These are phyloP conservation scores for Marchantia polymorpha DNA, from an alignment of 225 moss, liverwort and hornwort genomes.

Conservation along the genomic window DNA sequence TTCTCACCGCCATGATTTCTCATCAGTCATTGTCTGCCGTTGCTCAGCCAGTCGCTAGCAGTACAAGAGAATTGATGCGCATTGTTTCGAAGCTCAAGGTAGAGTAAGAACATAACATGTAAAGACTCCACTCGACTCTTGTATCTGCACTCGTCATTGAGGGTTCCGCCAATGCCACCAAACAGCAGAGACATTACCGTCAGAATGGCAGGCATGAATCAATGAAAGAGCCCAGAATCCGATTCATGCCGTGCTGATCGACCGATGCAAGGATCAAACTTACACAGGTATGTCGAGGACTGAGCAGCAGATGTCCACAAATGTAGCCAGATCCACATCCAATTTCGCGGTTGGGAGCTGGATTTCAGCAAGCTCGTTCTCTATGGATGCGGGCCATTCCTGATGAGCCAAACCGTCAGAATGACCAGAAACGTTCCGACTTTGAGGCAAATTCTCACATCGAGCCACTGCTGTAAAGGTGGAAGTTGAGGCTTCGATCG, in stretches of 20 bases:
- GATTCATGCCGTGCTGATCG: neutral
- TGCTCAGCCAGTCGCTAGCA: conserved; percentile 9
- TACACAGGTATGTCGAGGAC: conserved; percentile 83
- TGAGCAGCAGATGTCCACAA: conserved; percentile 73
- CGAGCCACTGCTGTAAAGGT: too few relatives aligned
- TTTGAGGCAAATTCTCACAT: neutral
- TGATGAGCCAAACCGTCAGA: conserved; percentile 8
- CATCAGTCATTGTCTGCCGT: neutral
- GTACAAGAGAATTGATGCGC: neutral
- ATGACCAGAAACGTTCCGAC: too few relatives aligned
- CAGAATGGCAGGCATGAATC: neutral
- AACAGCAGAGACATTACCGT: neutral
- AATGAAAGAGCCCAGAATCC: neutral
- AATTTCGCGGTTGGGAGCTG: conserved; percentile 48
- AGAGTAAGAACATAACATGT: conserved; percentile 56
- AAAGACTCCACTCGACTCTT: conserved; percentile 58
- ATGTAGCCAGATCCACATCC: conserved; percentile 64
- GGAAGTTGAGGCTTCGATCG: too few relatives aligned
- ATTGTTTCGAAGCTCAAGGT: conserved; percentile 47
- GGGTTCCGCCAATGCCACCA: too few relatives aligned
- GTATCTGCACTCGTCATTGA: conserved; percentile 39
- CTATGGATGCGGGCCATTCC: conserved; percentile 60
- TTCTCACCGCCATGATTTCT: neutral
- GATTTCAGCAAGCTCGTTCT: conserved; percentile 46
- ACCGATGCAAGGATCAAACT: conserved; percentile 3